Base-by-base conservation (phyloP, 495 filamentous ascomycete genomes). In the Lasiosphaeria miniovina region DNA sequence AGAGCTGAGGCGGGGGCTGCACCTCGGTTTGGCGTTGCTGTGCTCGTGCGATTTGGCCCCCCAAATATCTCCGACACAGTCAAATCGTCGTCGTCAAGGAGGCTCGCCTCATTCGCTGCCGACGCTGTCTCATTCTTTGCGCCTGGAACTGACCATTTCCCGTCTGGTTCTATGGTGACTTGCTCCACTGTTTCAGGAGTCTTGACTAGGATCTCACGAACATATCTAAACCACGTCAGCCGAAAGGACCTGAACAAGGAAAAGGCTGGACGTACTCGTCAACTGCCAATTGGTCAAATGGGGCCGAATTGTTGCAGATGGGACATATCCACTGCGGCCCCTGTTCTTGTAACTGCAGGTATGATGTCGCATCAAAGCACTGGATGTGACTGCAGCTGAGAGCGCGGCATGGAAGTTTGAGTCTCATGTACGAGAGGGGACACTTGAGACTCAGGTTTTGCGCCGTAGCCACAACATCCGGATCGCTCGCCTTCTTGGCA, bases 321-420 rank as follows among this genome's bases (percentile, higher is more conserved):
- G 94, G 94, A 66, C 94, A 98, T 24, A 84, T 78, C 94, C 94
- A 98, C 10, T 91, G 93, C 24, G 94, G 93, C 0, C 90, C 93
- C 77, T 98, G 94, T 70, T 97, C 92, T 67, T 97, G 92, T 41
- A 98, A 70, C 64, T 96, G 90, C 12, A 98, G 78, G 64, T 96
- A 98, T 3, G 91, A 95, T 3, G 84, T 85, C n/a, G 88, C 94
- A 72, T 98, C 94, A 69, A 98, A 98, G 67, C 94, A 98, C 65
- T 94, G 90, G 45, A 93, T 91, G 74, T 98, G 94, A 7, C 81
- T 88, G 71, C 94, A 98, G 31, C 86, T 68, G 8, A 84, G 79
- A 3, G 89, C 91, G 45, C 94, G 86, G 64, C 90, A 89, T 8
- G 94, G 94, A 31, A 88, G 77, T 33, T 84, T 80, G 36, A 98